Conservation (phyloP, 345 rosid species). For the Cochlearia excelsa region DNA sequence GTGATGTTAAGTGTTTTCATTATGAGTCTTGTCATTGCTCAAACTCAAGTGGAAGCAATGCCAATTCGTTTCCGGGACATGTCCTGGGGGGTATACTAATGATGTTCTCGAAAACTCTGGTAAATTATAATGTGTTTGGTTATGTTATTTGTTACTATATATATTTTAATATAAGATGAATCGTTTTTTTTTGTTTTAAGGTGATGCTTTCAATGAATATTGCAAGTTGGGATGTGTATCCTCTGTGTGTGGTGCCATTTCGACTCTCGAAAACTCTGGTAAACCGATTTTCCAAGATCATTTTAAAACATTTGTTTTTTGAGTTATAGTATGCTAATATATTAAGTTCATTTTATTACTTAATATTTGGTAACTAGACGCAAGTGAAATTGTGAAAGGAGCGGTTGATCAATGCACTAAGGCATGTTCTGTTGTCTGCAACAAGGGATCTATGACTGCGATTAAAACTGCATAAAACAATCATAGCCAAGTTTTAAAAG, state of each 20-base stretch:
- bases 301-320: background rate
- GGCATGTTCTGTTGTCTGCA: background rate
- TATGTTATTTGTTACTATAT: no score
- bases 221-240: conserved; percentile 6
- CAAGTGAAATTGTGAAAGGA: background rate
- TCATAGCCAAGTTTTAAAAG: no score
- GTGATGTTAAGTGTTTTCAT: no score
- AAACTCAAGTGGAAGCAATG: no score
- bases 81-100: no score
- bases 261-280: conserved; percentile 5
- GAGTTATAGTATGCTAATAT: no score
- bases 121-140: no score
- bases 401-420: conserved; percentile 1
- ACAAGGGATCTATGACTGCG: background rate
- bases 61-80: no score
- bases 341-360: background rate
- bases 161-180: no score
- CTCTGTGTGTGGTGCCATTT: background rate
- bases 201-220: conserved; percentile 1
- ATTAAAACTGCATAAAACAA: background rate
- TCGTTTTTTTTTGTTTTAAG: background rate
- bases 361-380: background rate
- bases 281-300: background rate
- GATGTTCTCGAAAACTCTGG: no score
- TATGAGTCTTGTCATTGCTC: no score